These are phyloP conservation scores for Colletotrichum orchidophilum DNA, from an alignment of 2,329 filamentous ascomycete genomes.

Conservation along the genomic window DNA sequence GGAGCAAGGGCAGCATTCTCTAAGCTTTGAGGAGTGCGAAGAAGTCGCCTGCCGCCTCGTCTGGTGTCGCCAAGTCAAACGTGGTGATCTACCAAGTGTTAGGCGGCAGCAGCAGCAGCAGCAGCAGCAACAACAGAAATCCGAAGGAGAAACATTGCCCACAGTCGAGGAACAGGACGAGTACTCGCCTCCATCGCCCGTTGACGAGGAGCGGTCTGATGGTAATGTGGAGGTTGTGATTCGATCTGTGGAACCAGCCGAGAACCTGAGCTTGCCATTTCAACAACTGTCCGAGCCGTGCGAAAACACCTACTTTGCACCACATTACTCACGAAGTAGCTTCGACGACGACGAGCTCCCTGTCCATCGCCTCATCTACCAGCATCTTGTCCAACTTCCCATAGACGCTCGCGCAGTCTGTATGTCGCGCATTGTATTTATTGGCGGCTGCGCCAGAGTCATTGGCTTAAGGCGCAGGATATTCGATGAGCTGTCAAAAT, in stretches of 20 bases:
- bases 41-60: conserved; percentile 78
- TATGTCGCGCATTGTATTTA: conserved; percentile 89
- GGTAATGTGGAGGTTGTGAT: conserved; percentile 55
- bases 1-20: conserved; percentile 43
- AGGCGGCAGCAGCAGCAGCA: conserved; percentile 32
- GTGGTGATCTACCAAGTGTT: neutral
- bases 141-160: conserved; percentile 50
- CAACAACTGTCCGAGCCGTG: conserved; percentile 76
- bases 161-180: conserved; percentile 70
- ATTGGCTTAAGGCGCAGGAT: conserved; percentile 83
- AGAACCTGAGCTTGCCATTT: conserved; percentile 71
- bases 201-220: conserved; percentile 35
- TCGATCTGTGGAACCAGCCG: conserved; percentile 57
- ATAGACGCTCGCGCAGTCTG: conserved; percentile 85
- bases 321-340: conserved; percentile 58
- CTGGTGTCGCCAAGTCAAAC: conserved; percentile 70
- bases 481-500: conserved; percentile 74
- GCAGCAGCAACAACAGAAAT: conserved; percentile 36
- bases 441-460: conserved; percentile 81
- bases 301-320: conserved; percentile 78
- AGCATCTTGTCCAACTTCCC: conserved; percentile 77
- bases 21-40: conserved; percentile 83
- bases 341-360: conserved; percentile 91
- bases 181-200: conserved; percentile 24
- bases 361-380: conserved; percentile 79